These are phyloP conservation scores for Pythium volutum DNA, from an alignment of 352 stramenopile species.

Conservation along the genomic window DNA sequence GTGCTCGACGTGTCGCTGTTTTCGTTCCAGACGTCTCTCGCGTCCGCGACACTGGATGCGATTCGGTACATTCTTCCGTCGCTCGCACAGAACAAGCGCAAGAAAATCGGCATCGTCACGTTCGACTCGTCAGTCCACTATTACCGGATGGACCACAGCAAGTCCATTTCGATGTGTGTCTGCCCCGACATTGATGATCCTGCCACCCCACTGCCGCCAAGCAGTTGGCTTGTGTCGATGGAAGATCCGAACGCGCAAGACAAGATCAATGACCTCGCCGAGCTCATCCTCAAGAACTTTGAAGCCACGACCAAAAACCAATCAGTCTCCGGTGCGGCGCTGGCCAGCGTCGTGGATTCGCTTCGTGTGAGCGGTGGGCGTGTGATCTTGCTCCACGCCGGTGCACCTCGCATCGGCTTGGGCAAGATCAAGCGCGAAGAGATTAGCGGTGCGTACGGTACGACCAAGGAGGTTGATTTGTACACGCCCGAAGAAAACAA, in stretches of 20 bases:
- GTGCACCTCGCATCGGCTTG: slow-evolving; percentile 68
- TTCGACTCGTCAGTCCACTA: slow-evolving; percentile 85
- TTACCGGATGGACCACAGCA: slow-evolving; percentile 75
- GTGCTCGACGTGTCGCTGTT: slow-evolving; percentile 86
- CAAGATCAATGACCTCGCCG: slow-evolving; percentile 62
- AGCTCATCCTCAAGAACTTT: slow-evolving; percentile 71
- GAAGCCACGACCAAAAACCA: slow-evolving; percentile 75
- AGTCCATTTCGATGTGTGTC: slow-evolving; percentile 70
- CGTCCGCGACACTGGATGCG: slow-evolving; percentile 53
- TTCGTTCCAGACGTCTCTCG: slow-evolving; percentile 73
- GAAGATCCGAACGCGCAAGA: slow-evolving; percentile 66
- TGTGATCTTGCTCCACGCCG: slow-evolving; percentile 73
- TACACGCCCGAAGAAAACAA: slow-evolving; percentile 74
- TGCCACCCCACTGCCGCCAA: slow-evolving; percentile 60
- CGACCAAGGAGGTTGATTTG: slow-evolving; percentile 82
- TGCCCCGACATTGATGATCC: slow-evolving; percentile 83
- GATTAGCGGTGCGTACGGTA: slow-evolving; percentile 75
- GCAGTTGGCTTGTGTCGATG: slow-evolving; percentile 83
- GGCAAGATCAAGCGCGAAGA: slow-evolving; percentile 80
- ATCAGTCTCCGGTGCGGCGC: slow-evolving; percentile 64
- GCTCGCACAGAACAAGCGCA: slow-evolving; percentile 75
- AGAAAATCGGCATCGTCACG: slow-evolving; percentile 88
- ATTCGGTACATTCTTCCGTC: slow-evolving; percentile 80
- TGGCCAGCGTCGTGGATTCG: slow-evolving; percentile 78
- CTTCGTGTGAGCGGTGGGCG: slow-evolving; percentile 58